A percentile compares a stretch with the other conserved stretches of the same genome.
Evolutionary conservation across 225 moss, liverwort and hornwort species (phyloP).

Genomic region (Pleurozium schreberi): DNA sequence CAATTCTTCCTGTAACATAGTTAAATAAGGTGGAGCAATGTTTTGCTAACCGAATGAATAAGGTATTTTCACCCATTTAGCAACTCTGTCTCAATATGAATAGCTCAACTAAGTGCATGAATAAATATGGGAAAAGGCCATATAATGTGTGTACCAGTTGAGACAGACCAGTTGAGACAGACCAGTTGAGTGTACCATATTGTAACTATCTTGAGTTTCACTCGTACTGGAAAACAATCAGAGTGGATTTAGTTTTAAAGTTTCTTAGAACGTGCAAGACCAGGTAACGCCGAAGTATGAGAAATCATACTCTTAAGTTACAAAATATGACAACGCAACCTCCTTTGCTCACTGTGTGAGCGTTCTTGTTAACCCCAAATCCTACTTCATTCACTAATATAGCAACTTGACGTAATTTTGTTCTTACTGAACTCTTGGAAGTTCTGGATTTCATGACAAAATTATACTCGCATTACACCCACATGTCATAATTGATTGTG

Average conservation of each 20-base stretch:
- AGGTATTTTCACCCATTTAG: not conserved
- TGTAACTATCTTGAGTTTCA: not conserved
- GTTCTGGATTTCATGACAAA: not conserved
- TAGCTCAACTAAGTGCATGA: too few relatives aligned
- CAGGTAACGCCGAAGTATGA: too few relatives aligned
- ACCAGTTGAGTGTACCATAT: too few relatives aligned
- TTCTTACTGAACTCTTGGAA: not conserved
- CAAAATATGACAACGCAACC: not conserved
- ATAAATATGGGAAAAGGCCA: not conserved
- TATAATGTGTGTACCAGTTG: too few relatives aligned
- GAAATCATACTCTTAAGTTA: not conserved
- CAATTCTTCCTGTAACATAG: not conserved
- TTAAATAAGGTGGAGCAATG: not conserved
- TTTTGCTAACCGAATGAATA: not conserved
- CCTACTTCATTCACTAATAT: not conserved
- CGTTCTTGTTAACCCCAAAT: not conserved
- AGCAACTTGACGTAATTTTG: not conserved
- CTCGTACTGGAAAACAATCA: not conserved
- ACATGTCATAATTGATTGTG: not conserved
- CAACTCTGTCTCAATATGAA: not conserved
- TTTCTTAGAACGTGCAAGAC: not conserved
- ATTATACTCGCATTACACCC: not conserved
- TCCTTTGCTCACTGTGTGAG: not conserved
- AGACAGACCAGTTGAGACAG: too few relatives aligned
- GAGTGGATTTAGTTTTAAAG: too few relatives aligned